These are phyloP conservation scores for Pisolithus microcarpus DNA, from an alignment of 768 basidiomycete species.

Conservation along the genomic window DNA sequence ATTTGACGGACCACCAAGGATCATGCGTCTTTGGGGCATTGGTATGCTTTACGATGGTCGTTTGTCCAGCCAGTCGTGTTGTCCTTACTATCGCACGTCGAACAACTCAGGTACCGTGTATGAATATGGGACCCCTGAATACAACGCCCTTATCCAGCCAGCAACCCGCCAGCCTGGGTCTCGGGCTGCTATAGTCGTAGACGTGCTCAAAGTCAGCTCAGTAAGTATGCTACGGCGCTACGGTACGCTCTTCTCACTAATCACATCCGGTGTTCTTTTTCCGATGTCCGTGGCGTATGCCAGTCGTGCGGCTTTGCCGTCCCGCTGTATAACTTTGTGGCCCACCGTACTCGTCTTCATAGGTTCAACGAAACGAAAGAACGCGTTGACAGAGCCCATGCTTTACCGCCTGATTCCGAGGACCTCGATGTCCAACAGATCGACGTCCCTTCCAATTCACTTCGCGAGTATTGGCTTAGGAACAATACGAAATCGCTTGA, in stretches of 20 bases:
- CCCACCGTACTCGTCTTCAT: constrained; percentile 47
- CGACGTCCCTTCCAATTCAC: constrained; percentile 24
- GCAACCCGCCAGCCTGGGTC: constrained; percentile 49
- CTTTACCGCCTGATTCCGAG: constrained; percentile 10
- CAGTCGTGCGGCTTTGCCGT: constrained; percentile 66
- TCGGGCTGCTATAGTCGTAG: constrained; percentile 51
- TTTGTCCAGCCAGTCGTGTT: background rate
- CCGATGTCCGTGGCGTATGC: background rate
- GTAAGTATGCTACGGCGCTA: constrained; percentile 23
- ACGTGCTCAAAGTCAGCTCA: constrained; percentile 50
- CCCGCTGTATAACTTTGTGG: constrained; percentile 52
- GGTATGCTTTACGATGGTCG: constrained; percentile 29
- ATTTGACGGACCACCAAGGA: constrained; percentile 55
- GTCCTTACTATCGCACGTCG: background rate
- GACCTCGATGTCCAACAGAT: constrained; percentile 1
- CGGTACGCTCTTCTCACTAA: background rate
- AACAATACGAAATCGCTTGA: constrained; percentile 50
- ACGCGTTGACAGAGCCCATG: constrained; percentile 27
- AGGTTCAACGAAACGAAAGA: constrained; percentile 38
- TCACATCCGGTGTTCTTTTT: background rate
- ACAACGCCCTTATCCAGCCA: constrained; percentile 43
- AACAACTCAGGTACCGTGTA: constrained; percentile 42
- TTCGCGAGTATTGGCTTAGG: constrained; percentile 46
- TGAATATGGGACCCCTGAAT: constrained; percentile 59
- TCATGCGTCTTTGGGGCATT: constrained; percentile 50